Percentiles rank a stretch among this genome's conserved stretches.
phyloP scores from a whole-genome alignment of 305 asterid species.

The Fraxinus floribunda region DNA sequence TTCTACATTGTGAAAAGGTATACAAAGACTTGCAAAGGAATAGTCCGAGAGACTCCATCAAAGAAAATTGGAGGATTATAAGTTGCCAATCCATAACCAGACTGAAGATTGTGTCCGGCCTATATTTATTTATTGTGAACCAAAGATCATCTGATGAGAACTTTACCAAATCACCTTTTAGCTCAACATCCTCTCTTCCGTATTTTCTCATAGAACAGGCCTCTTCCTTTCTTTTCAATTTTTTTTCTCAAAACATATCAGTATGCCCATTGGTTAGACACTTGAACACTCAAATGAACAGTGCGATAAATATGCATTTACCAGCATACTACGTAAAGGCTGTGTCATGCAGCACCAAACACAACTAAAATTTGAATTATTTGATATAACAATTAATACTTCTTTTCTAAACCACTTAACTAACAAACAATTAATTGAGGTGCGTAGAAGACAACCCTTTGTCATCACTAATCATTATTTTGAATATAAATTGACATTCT shows the following conservation, averaged over 20 bases:
- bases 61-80: neutral
- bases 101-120: neutral
- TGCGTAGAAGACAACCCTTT: neutral
- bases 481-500: constrained; percentile 14
- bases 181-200: neutral
- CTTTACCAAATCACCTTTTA: neutral
- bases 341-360: neutral
- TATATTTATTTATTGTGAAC: neutral
- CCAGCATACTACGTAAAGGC: neutral
- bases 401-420: neutral
- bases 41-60: neutral
- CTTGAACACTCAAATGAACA: neutral
- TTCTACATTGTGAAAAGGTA: neutral
- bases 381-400: neutral
- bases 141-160: neutral
- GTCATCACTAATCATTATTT: neutral
- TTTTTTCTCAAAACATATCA: neutral
- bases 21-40: neutral
- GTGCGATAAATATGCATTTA: neutral
- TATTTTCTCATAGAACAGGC: neutral
- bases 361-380: neutral
- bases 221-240: neutral
- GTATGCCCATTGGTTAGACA: neutral
- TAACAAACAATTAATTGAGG: neutral
- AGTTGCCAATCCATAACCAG: neutral